phyloP scores from a whole-genome alignment of 257 asterid species.

The Plantago elongata region DNA sequence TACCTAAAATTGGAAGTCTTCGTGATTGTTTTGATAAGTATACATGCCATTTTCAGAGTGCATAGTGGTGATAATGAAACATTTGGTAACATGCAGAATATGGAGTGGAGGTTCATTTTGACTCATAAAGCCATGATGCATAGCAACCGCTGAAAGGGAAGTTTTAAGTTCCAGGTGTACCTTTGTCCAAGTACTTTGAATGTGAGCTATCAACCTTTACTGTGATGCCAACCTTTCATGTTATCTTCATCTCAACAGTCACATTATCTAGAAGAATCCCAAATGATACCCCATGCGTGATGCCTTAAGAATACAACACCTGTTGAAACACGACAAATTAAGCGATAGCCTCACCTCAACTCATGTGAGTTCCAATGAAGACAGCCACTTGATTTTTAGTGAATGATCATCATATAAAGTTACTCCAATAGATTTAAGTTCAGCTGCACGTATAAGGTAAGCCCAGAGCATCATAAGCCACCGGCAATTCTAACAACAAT shows the following conservation, averaged over 20 bases:
- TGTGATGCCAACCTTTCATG: constrained; percentile 35
- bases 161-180: constrained; percentile 19
- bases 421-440: not conserved
- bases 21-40: constrained; percentile 26
- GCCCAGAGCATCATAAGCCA: no score
- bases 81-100: constrained; percentile 5
- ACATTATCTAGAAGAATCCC: constrained; percentile 8
- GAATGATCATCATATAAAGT: no score
- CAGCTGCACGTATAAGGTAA: not conserved
- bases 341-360: not conserved
- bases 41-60: constrained; percentile 23
- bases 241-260: constrained; percentile 25
- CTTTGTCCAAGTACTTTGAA: constrained; percentile 45
- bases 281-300: constrained; percentile 5
- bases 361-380: not conserved
- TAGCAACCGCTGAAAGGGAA: constrained; percentile 19
- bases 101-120: constrained; percentile 19
- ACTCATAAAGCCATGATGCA: constrained; percentile 20
- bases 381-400: not conserved
- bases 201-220: constrained; percentile 30
- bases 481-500: no score
- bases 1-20: not conserved
- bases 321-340: constrained; percentile 7
- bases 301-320: constrained; percentile 8
- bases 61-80: constrained; percentile 22